phyloP scores from a whole-genome alignment of 1,284 basidiomycete species.

The Papiliotrema terrestris region DNA sequence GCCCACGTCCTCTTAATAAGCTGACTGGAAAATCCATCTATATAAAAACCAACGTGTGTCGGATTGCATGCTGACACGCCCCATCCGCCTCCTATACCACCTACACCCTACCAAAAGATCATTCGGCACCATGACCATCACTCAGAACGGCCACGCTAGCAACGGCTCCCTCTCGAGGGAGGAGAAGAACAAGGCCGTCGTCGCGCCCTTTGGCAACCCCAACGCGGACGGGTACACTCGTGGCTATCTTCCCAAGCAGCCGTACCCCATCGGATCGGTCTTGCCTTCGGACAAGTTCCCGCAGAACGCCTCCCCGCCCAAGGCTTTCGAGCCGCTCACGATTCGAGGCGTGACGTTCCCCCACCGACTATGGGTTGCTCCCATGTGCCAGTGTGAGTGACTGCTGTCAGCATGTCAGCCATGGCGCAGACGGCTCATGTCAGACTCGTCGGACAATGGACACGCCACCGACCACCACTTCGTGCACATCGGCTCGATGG shows the following conservation, averaged over 20 bases:
- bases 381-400: constrained; percentile 61
- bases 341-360: constrained; percentile 65
- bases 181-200: constrained; percentile 1
- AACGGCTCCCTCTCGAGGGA: not conserved
- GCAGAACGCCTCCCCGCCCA: constrained; percentile 52
- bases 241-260: constrained; percentile 55
- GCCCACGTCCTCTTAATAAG: too few relatives aligned
- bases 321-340: constrained; percentile 65
- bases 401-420: not conserved
- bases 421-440: constrained; percentile 1
- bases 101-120: not conserved
- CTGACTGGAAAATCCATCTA: too few relatives aligned
- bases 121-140: not conserved
- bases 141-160: not conserved
- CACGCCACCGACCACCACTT: constrained; percentile 74
- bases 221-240: constrained; percentile 20
- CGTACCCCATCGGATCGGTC: constrained; percentile 58
- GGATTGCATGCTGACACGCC: too few relatives aligned
- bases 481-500: constrained; percentile 62
- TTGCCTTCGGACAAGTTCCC: constrained; percentile 30
- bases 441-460: constrained; percentile 67
- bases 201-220: constrained; percentile 11
- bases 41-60: too few relatives aligned
- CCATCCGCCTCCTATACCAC: too few relatives aligned
- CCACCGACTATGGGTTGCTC: constrained; percentile 57